A percentile compares a stretch with the other conserved stretches of the same genome.
These are phyloP conservation scores for Zostera marina DNA, from an alignment of 116 monocot genomes.

Conservation along the genomic window DNA sequence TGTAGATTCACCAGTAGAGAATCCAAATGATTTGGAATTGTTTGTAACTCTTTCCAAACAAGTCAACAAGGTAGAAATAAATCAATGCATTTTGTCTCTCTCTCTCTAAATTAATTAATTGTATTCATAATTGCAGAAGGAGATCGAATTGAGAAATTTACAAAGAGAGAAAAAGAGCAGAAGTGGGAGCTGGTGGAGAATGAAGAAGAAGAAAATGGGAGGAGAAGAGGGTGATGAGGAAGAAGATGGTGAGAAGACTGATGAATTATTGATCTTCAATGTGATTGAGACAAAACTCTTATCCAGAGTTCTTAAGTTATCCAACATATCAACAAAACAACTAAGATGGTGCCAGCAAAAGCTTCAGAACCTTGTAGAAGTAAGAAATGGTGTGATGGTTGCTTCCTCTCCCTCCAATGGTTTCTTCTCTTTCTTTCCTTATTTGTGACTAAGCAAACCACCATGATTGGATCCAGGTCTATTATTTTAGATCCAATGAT, in stretches of 20 bases:
- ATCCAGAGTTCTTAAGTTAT: constrained; percentile 17
- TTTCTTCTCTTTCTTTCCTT: constrained; percentile 3
- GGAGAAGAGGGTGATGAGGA: neutral
- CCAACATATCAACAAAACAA: constrained; percentile 13
- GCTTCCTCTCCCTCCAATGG: neutral
- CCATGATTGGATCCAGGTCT: too few species aligned
- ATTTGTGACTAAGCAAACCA: neutral
- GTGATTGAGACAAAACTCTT: constrained; percentile 13
- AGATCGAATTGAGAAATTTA: constrained; percentile 7
- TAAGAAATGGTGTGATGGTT: neutral
- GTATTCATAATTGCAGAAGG: constrained; percentile 2
- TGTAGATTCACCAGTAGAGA: constrained; percentile 9
- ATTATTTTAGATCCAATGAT: too few species aligned
- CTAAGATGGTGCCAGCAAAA: constrained; percentile 21
- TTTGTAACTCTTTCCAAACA: constrained; percentile 4
- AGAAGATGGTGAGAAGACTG: too few species aligned
- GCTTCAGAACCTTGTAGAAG: constrained; percentile 1
- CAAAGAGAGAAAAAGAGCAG: too few species aligned
- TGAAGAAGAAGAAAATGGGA: neutral
- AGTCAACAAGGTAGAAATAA: constrained; percentile 7
- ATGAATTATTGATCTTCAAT: too few species aligned
- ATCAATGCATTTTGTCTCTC: neutral
- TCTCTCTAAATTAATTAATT: neutral
- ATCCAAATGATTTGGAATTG: constrained; percentile 17
- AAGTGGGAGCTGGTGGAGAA: constrained; percentile 3